Percentiles rank a stretch among this genome's conserved stretches.
Evolutionary conservation across 2,329 filamentous ascomycete species (phyloP).

Genomic region (Elsinoe ampelina): DNA sequence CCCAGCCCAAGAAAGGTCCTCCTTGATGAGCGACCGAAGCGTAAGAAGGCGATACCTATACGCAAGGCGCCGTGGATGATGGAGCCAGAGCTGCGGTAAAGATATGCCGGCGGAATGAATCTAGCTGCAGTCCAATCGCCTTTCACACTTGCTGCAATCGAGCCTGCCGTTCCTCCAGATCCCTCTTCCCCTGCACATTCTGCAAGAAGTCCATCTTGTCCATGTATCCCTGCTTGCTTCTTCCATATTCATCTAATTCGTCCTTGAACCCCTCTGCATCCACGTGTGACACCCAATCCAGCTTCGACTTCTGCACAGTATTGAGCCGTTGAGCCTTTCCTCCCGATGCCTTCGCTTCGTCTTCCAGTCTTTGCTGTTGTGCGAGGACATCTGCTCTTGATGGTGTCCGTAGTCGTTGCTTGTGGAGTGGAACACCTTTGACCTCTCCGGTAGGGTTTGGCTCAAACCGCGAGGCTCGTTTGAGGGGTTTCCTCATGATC

Average conservation of each 20-base stretch:
- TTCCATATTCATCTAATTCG: conserved; percentile 52
- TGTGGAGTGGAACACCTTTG: conserved; percentile 36
- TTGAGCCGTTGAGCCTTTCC: conserved; percentile 51
- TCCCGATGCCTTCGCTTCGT: conserved; percentile 25
- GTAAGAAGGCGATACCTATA: conserved; percentile 22
- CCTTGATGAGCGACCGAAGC: conserved; percentile 14
- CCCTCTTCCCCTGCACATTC: conserved; percentile 46
- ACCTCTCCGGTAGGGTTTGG: conserved; percentile 41
- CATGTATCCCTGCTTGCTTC: conserved; percentile 53
- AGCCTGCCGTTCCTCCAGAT: conserved; percentile 46
- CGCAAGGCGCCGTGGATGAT: conserved; percentile 28
- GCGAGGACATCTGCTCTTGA: conserved; percentile 25
- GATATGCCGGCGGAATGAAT: background rate
- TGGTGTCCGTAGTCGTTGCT: conserved; percentile 31
- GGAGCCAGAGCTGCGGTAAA: conserved; percentile 29
- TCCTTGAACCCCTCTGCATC: conserved; percentile 52
- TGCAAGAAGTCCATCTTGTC: conserved; percentile 54
- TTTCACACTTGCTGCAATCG: conserved; percentile 33
- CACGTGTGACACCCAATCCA: conserved; percentile 58
- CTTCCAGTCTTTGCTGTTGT: conserved; percentile 26
- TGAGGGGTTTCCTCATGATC: conserved; percentile 32
- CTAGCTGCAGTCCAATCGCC: background rate
- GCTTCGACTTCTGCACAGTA: conserved; percentile 55
- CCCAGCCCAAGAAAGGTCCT: conserved; percentile 13
- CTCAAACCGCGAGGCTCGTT: conserved; percentile 42